Percentiles rank a stretch among this genome's conserved stretches.
Conservation (phyloP, 306 rosid species). For the Inga laurina region DNA sequence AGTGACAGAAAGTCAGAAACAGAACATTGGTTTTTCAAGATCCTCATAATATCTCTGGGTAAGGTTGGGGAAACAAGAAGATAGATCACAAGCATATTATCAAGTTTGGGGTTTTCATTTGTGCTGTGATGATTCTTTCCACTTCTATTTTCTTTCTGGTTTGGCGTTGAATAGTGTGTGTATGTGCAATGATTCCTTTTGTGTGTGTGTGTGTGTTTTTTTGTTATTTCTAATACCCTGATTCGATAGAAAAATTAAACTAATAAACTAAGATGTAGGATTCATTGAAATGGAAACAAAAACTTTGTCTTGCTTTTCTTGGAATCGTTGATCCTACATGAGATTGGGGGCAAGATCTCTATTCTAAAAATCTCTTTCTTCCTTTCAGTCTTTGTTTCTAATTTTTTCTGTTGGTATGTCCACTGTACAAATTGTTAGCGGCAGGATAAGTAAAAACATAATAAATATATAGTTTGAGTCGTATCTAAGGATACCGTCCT, state of each 20-base stretch:
- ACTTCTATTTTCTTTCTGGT: background rate
- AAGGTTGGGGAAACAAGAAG: background rate
- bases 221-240: background rate
- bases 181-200: background rate
- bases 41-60: background rate
- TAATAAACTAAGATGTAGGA: background rate
- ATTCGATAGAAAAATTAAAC: background rate
- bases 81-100: background rate
- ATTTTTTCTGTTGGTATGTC: too few relatives aligned
- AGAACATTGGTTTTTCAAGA: background rate
- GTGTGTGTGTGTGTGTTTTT: background rate
- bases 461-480: too few relatives aligned
- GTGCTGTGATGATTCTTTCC: background rate
- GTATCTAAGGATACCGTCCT: too few relatives aligned
- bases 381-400: too few relatives aligned
- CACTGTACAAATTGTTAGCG: too few relatives aligned
- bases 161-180: background rate
- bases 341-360: background rate
- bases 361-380: too few relatives aligned
- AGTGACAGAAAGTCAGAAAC: too few relatives aligned
- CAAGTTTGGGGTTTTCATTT: background rate
- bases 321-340: background rate
- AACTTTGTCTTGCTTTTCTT: background rate
- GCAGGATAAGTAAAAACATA: too few relatives aligned
- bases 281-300: background rate